Evolutionary conservation across 768 basidiomycete genomes (phyloP), one percentile per base, ranked within the genome.

Genomic region (Lentinula boryana): DNA sequence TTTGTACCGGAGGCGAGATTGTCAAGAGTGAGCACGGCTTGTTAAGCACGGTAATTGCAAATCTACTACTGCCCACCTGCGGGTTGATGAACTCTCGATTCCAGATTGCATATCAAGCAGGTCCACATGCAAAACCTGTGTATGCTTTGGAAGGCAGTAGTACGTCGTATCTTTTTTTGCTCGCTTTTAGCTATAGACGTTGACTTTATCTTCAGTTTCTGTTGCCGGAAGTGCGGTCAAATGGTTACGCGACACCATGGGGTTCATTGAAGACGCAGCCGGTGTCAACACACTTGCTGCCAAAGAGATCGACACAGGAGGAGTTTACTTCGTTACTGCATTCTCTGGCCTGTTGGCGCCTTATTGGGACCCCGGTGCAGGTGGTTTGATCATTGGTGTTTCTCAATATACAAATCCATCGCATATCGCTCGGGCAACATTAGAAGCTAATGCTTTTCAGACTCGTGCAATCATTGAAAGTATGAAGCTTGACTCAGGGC

Each of bases 371-470:
- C 85, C 93, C 31, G 85, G 87, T 32, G 97, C 97, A 32, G 89
- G 88, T 18, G 94, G 93, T 0, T 72, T 91, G 43, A 78, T 97
- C 49, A 93, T 97, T 62, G 93, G 91, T 83, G 62, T 96, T 53
- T 88, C 93, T 12, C 85, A 90, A 53, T 94, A 91, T 74, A 96
- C 95, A 38, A 95, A 87, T 52, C 91, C 92, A 2, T 85, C 89
- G 10, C 96, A 99, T 73, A 91, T 99, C 65, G 92, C 91, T 12
- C 89, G 95, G 21, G 97, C 97, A 23, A 93, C 95, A 5, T 82
- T 98, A 56, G 97, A 98, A 73, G 95, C 97, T 23, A 96, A 91
- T 62, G 95, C 94, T 13, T 98, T 88, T 79, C 95, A 98, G 74
- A 97, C 96, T 12, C 85, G 91, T 60, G 97, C 93, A 7, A 92